Conservation (phyloP, 169 alveolate genomes). For the Miamiensis avidus region DNA sequence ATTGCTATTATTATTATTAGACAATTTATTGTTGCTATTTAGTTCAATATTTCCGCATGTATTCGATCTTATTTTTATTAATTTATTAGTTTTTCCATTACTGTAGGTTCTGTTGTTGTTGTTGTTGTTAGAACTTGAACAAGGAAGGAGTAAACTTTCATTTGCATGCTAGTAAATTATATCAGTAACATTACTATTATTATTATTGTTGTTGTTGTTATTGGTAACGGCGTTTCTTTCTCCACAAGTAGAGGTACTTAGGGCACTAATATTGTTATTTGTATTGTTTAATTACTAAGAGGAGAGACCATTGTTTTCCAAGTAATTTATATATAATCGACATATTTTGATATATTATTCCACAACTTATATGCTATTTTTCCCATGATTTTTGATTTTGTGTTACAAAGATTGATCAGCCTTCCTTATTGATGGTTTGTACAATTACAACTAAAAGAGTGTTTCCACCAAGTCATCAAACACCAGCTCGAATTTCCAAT, state of each 20-base stretch:
- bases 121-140: too few relatives aligned
- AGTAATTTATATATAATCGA: neutral
- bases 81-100: too few relatives aligned
- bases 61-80: too few relatives aligned
- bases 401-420: neutral
- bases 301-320: neutral
- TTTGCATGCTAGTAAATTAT: too few relatives aligned
- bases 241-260: too few relatives aligned
- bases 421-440: neutral
- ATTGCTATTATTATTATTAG: too few relatives aligned
- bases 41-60: too few relatives aligned
- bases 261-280: neutral
- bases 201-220: neutral
- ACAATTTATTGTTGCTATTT: too few relatives aligned
- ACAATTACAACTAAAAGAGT: too few relatives aligned
- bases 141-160: too few relatives aligned
- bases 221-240: neutral
- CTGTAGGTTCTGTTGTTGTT: too few relatives aligned
- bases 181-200: too few relatives aligned
- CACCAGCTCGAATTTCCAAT: neutral
- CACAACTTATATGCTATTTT: neutral
- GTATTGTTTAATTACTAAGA: neutral
- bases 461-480: neutral
- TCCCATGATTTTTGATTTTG: neutral
- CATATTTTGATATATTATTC: neutral